Percentiles rank a stretch among this genome's conserved stretches.
These are phyloP conservation scores for Saksenaea vasiformis DNA, from an alignment of 371 early-diverging fungal species.

Conservation along the genomic window DNA sequence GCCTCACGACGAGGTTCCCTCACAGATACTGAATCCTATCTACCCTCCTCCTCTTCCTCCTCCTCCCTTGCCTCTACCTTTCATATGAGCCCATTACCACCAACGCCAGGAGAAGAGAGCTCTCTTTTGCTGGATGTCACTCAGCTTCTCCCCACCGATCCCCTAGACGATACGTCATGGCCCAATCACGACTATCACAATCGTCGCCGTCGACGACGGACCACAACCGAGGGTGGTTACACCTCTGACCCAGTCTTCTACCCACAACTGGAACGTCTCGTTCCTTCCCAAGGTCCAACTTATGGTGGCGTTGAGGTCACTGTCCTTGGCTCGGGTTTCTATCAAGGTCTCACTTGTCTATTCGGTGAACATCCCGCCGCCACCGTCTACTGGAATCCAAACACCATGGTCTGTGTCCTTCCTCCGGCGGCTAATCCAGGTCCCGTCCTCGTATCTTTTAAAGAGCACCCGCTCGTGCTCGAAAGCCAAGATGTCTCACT, in stretches of 20 bases:
- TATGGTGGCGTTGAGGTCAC: slow-evolving; percentile 81
- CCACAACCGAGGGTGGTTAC: slow-evolving; percentile 19
- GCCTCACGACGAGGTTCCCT: slow-evolving; percentile 20
- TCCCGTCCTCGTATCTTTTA: slow-evolving; percentile 72
- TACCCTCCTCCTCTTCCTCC: slow-evolving; percentile 6
- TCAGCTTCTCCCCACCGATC: background rate
- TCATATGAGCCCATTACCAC: background rate
- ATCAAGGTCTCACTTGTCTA: slow-evolving; percentile 66
- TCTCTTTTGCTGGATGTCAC: background rate
- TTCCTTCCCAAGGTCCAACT: slow-evolving; percentile 77
- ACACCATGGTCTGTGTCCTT: slow-evolving; percentile 75
- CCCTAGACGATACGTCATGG: slow-evolving; percentile 1
- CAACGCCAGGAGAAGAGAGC: background rate
- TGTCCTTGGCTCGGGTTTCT: slow-evolving; percentile 74
- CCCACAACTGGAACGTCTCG: slow-evolving; percentile 54
- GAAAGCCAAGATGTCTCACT: slow-evolving; percentile 54
- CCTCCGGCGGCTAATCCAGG: slow-evolving; percentile 77
- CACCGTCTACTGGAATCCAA: slow-evolving; percentile 71
- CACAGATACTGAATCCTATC: background rate
- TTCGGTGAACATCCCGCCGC: slow-evolving; percentile 76
- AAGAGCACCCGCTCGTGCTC: slow-evolving; percentile 42
- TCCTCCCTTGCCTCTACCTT: background rate
- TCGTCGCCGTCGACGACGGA: background rate
- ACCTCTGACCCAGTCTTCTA: slow-evolving; percentile 28
- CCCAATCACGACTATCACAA: background rate